Conservation (phyloP, 2,329 filamentous ascomycete genomes). For the Talaromyces sp. region DNA sequence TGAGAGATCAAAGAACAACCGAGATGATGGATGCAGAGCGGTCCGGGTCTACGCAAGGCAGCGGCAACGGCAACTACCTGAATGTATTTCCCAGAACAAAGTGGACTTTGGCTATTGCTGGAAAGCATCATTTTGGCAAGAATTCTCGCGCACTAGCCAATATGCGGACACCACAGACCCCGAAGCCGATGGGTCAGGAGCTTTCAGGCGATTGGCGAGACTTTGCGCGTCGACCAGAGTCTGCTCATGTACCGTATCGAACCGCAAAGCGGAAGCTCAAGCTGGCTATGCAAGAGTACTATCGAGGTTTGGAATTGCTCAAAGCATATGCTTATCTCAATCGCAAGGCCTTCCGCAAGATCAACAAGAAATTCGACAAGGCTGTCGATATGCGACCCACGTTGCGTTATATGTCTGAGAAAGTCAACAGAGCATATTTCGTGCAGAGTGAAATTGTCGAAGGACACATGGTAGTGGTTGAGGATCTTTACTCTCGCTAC, state of each 20-base stretch:
- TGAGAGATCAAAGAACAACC: conserved; percentile 76
- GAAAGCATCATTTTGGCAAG: conserved; percentile 51
- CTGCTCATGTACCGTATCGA: conserved; percentile 71
- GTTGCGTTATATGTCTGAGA: conserved; percentile 81
- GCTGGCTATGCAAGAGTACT: conserved; percentile 85
- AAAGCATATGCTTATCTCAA: conserved; percentile 91
- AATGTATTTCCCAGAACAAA: conserved; percentile 24
- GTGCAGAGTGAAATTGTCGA: conserved; percentile 85
- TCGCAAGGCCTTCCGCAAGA: conserved; percentile 88
- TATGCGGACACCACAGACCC: conserved; percentile 40
- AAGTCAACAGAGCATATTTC: conserved; percentile 86
- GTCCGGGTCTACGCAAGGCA: conserved; percentile 23
- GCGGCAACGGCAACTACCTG: conserved; percentile 26
- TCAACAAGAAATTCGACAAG: conserved; percentile 99
- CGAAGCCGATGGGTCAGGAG: conserved; percentile 29
- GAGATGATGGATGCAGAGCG: conserved; percentile 57
- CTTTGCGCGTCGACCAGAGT: conserved; percentile 47
- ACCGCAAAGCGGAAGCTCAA: conserved; percentile 90
- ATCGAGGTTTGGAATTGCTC: conserved; percentile 82
- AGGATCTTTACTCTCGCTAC: conserved; percentile 90
- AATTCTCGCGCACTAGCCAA: conserved; percentile 51
- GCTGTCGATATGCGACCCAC: conserved; percentile 72
- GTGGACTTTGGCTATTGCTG: conserved; percentile 42
- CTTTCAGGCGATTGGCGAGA: conserved; percentile 41
- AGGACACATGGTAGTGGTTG: conserved; percentile 70